Conservation (phyloP, 352 stramenopile species). For the Globisporangium nodosum region DNA sequence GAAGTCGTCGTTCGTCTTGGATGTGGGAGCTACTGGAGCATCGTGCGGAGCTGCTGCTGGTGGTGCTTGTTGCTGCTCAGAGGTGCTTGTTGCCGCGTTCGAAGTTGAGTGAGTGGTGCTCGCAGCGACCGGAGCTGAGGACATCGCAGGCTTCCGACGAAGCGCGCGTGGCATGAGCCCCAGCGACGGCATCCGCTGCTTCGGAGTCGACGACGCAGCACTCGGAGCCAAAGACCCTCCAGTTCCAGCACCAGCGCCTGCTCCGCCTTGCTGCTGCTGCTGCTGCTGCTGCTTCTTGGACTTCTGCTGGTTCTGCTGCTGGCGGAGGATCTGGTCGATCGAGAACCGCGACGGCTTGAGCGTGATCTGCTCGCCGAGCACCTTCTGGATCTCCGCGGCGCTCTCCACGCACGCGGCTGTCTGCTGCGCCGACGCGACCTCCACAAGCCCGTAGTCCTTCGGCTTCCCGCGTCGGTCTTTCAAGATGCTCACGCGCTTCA, state of each 20-base stretch:
- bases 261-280: not conserved
- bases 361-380: slow-evolving; percentile 44
- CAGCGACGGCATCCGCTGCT: slow-evolving; percentile 16
- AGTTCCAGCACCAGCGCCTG: not conserved
- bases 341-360: slow-evolving; percentile 57
- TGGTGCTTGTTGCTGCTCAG: not conserved
- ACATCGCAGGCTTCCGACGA: slow-evolving; percentile 22
- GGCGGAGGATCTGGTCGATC: slow-evolving; percentile 50
- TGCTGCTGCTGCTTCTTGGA: slow-evolving; percentile 1
- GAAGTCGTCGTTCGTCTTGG: slow-evolving; percentile 73
- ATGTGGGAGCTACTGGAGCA: slow-evolving; percentile 10
- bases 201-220: not conserved
- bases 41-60: not conserved
- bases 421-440: slow-evolving; percentile 30
- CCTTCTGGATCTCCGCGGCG: slow-evolving; percentile 20
- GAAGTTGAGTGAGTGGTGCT: not conserved
- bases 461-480: slow-evolving; percentile 50
- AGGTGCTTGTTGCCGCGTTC: not conserved
- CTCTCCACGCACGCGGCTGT: slow-evolving; percentile 25
- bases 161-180: slow-evolving; percentile 55
- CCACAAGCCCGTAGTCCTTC: slow-evolving; percentile 67
- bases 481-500: slow-evolving; percentile 47
- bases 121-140: not conserved
- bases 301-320: slow-evolving; percentile 27
- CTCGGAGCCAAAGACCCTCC: not conserved